These are phyloP conservation scores for Sherardia arvensis DNA, from an alignment of 257 asterid species.

Conservation along the genomic window DNA sequence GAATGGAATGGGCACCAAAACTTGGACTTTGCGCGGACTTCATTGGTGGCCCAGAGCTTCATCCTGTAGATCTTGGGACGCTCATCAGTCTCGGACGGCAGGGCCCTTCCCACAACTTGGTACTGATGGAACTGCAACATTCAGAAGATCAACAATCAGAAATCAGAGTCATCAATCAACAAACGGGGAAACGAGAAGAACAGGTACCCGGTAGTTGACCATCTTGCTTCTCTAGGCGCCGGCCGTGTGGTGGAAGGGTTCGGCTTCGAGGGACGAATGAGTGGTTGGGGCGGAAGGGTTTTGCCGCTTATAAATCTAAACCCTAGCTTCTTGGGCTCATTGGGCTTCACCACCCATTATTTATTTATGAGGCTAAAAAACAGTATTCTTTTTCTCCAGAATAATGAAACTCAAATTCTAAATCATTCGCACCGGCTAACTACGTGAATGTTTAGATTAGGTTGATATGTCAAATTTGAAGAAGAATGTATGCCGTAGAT, in stretches of 20 bases:
- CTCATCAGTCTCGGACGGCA: conserved; percentile 72
- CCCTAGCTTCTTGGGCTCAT: neutral
- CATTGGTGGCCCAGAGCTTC: conserved; percentile 96
- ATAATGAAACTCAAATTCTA: too few species aligned
- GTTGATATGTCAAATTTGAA: too few species aligned
- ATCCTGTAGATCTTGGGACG: conserved; percentile 86
- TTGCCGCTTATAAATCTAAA: neutral
- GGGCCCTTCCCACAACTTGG: conserved; percentile 92
- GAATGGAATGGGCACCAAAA: conserved; percentile 54
- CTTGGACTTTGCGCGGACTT: conserved; percentile 88
- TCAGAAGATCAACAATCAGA: neutral
- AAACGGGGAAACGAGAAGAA: neutral
- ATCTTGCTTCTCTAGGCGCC: conserved; percentile 11
- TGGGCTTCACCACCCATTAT: neutral
- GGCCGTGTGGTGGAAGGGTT: too few species aligned
- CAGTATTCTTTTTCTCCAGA: too few species aligned
- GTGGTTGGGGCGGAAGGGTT: neutral
- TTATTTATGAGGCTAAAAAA: too few species aligned
- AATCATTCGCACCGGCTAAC: too few species aligned
- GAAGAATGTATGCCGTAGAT: too few species aligned
- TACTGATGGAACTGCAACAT: conserved; percentile 66
- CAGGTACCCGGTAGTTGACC: conserved; percentile 41
- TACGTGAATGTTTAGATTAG: too few species aligned
- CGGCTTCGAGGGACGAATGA: too few species aligned
- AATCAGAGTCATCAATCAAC: neutral